Evolutionary conservation across 1,139 yeast species (phyloP), one percentile per base, ranked within the genome.

Genomic region (Casaregolazyma lundiana): DNA sequence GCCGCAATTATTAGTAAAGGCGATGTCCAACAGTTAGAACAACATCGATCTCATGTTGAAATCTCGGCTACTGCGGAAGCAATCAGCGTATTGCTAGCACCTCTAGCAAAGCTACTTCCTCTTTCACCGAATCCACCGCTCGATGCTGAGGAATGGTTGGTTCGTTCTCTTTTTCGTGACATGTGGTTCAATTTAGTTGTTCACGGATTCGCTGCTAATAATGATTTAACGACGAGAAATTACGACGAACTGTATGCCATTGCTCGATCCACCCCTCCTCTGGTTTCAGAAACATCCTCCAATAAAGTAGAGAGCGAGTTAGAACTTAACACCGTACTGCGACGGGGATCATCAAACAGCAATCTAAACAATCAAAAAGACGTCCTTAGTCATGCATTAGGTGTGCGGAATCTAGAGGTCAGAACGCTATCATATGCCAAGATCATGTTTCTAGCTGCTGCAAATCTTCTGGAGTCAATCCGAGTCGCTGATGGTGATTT

Each of bases 161-260:
- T 78, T 1, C 68, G 77, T 45, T 70, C 76, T 39, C 68, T 83
- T 49, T 88, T 90, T 69, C 78, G 95, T 60, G 86, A 92, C 63
- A 80, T 88, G 43, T 94, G 99, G 99, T 89, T 86, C 63, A 92
- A 90, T 60, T 74, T 92, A 77, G 94, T 84, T 3, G 87, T 90
- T 38, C 96, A 92, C 65, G 98, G 98, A 0, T 89, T 81, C 62
- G 77, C 82, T 19, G 71, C 73, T 44, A 75, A 75, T 44, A 81
- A 95, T 0, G 71, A 72, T 11, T 70, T 80, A 58, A 76, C 81
- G 8, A 67, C 70, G 46, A 66, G 68, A 8, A 75, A 77, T 58
- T 62, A 67, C 46, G 52, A 53, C 0, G 79, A 77, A 32, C 71
- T 94, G 45, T 75, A 77, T 58, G 71, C 81, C 48, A 85, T 94